Percentiles rank a stretch among this genome's conserved stretches.
Conservation (phyloP, 768 basidiomycete species). For the Mycena alexandri region DNA sequence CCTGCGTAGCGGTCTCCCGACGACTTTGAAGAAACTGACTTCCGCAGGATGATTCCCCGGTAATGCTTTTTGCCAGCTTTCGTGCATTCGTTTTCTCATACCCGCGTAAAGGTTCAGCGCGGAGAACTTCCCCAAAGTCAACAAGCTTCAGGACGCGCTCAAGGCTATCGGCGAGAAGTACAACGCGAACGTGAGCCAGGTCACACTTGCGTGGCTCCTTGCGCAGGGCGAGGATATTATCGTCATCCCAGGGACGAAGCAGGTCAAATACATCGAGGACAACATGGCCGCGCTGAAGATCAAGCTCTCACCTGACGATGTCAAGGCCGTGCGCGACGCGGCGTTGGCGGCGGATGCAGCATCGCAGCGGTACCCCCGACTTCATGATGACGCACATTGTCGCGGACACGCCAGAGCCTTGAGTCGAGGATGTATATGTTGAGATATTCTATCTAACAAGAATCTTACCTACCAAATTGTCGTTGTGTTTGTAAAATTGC, state of each 20-base stretch:
- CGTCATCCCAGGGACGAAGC: conserved; percentile 2
- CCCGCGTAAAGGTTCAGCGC: background rate
- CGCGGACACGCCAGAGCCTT: background rate
- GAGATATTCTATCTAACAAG: no score
- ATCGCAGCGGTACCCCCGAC: conserved; percentile 1
- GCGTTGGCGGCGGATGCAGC: background rate
- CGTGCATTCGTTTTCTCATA: no score
- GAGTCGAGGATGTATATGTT: background rate
- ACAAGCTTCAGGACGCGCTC: background rate
- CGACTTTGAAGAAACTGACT: no score
- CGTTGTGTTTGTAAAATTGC: no score
- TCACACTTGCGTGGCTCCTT: background rate
- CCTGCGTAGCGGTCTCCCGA: no score
- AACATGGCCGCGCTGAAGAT: no score
- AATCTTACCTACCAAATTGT: no score
- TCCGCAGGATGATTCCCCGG: no score
- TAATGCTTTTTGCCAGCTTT: no score
- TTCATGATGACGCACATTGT: background rate
- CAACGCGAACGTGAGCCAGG: background rate
- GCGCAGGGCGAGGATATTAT: conserved; percentile 5
- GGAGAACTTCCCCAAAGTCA: conserved; percentile 1
- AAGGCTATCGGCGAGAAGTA: background rate
- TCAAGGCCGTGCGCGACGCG: background rate
- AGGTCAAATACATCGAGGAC: background rate
- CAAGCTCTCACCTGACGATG: background rate